Evolutionary conservation across 306 rosid genomes (phyloP).

Genomic region (Trichosanthes cucumerina): DNA sequence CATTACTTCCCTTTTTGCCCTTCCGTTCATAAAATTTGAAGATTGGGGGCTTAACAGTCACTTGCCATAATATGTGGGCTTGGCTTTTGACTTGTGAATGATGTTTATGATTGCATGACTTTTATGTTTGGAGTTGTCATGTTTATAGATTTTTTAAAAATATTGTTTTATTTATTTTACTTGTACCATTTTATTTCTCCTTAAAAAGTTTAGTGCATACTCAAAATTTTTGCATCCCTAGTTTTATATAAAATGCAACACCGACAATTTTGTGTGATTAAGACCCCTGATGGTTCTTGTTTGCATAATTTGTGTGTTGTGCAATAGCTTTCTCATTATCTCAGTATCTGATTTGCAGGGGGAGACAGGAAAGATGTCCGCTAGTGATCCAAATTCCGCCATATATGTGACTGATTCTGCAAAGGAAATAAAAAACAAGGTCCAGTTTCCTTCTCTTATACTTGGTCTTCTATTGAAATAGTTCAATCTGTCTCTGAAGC

Average conservation of each 20-base stretch:
- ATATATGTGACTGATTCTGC: conserved; percentile 91
- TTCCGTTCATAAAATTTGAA: too few relatives aligned
- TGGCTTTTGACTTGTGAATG: neutral
- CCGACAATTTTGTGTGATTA: neutral
- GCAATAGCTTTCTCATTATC: neutral
- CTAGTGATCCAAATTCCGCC: conserved; percentile 96
- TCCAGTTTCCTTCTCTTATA: conserved; percentile 9
- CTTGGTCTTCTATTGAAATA: neutral
- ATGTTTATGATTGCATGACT: neutral
- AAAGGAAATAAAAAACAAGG: conserved; percentile 81
- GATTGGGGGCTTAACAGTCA: too few relatives aligned
- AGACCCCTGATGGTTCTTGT: neutral
- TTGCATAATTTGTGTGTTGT: neutral
- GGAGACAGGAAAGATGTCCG: conserved; percentile 92
- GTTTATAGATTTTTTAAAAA: neutral
- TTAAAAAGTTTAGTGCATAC: neutral
- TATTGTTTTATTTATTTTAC: neutral
- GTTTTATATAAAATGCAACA: neutral
- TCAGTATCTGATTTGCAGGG: conserved; percentile 44
- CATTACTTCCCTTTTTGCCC: too few relatives aligned
- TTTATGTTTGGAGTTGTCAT: neutral
- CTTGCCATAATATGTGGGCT: neutral
- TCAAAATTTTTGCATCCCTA: neutral
- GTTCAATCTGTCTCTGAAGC: neutral
- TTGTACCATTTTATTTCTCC: neutral